These are phyloP conservation scores for Acanthamoeba royreba DNA, from an alignment of 208 protist genomes.

Conservation along the genomic window DNA sequence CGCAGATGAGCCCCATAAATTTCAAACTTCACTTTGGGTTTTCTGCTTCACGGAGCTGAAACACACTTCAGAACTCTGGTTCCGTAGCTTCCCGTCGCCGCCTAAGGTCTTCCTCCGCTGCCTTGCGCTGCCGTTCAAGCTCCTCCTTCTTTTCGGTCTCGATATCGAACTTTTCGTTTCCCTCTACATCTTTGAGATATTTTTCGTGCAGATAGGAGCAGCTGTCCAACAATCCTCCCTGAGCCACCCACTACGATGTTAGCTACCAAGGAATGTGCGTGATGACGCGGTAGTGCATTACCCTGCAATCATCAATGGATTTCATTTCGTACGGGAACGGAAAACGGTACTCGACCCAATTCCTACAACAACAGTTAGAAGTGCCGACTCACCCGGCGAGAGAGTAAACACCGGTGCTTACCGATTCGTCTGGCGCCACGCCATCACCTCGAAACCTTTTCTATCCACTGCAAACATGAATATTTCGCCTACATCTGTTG, in stretches of 20 bases:
- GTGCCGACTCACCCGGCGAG: not conserved
- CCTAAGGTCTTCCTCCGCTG: not conserved
- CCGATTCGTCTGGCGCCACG: constrained; percentile 18
- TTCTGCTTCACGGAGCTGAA: too few species aligned
- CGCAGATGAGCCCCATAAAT: too few species aligned
- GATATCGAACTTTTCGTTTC: not conserved
- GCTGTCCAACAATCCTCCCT: not conserved
- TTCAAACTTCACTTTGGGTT: too few species aligned
- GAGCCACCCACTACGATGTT: too few species aligned
- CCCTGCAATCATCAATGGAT: not conserved
- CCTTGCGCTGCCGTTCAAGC: not conserved
- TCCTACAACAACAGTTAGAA: not conserved
- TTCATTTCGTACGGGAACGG: constrained; percentile 41
- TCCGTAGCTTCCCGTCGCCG: not conserved
- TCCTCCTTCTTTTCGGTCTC: not conserved
- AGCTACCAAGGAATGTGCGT: not conserved
- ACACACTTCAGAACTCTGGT: not conserved
- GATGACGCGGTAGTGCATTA: not conserved
- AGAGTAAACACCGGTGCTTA: not conserved
- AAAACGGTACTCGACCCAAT: constrained; percentile 1
- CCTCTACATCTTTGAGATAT: not conserved
- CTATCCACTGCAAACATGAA: constrained; percentile 34
- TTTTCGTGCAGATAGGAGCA: constrained; percentile 19
- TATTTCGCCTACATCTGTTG: not conserved
- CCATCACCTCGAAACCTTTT: constrained; percentile 20